Conservation (phyloP, 1,284 basidiomycete species). For the Papiliotrema laurentii region DNA sequence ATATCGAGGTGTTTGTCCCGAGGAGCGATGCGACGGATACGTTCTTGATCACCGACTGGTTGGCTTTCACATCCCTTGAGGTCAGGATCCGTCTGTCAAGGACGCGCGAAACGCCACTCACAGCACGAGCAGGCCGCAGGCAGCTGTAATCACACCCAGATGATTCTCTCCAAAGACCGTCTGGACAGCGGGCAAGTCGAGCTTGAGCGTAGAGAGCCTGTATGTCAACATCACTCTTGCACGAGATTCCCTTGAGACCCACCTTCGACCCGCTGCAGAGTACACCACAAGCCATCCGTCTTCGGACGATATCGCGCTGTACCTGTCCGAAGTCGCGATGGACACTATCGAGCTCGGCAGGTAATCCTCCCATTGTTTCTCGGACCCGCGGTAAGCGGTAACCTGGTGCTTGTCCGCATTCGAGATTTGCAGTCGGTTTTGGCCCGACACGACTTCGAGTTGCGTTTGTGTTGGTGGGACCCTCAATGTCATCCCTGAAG, state of each 20-base stretch:
- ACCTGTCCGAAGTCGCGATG: neutral
- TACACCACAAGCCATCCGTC: neutral
- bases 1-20: too few species aligned
- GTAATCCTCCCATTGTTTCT: neutral
- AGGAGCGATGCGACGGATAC: too few species aligned
- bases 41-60: slow-evolving; percentile 5
- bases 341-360: neutral
- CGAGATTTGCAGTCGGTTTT: neutral
- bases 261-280: neutral
- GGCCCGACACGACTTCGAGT: neutral
- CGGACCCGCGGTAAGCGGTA: neutral
- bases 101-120: slow-evolving; percentile 49
- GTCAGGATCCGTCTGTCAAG: neutral
- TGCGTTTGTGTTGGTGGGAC: neutral
- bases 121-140: slow-evolving; percentile 70
- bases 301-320: neutral
- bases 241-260: neutral
- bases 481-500: neutral
- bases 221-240: slow-evolving; percentile 4
- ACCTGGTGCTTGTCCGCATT: neutral
- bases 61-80: neutral
- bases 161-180: slow-evolving; percentile 62
- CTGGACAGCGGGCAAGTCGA: slow-evolving; percentile 67
- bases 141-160: slow-evolving; percentile 66
- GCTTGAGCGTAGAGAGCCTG: slow-evolving; percentile 62